phyloP scores from a whole-genome alignment of 257 asterid species.

The Misopates orontium region DNA sequence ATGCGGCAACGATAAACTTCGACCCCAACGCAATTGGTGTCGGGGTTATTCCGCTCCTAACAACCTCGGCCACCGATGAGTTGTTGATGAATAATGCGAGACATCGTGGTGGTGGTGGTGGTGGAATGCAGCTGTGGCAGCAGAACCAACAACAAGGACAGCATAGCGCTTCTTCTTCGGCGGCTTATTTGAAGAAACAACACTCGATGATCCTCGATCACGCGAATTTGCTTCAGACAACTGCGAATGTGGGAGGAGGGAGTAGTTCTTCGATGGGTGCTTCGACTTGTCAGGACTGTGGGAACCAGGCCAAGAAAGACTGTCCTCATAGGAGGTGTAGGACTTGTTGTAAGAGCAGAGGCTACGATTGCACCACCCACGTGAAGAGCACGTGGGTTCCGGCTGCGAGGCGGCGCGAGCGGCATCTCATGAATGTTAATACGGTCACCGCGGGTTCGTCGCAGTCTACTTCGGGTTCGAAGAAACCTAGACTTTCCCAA shows the following conservation, averaged over 20 bases:
- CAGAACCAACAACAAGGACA: constrained; percentile 37
- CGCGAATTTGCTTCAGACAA: background rate
- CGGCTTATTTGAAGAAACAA: constrained; percentile 34
- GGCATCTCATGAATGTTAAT: constrained; percentile 41
- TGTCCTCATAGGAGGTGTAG: constrained; percentile 59
- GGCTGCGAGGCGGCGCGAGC: constrained; percentile 74
- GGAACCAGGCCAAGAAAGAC: constrained; percentile 73
- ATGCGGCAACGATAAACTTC: constrained; percentile 45
- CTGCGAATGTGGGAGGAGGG: too few relatives aligned
- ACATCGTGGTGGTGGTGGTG: constrained; percentile 24
- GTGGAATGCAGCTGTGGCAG: constrained; percentile 55
- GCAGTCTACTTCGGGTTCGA: constrained; percentile 57
- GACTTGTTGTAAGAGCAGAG: constrained; percentile 67
- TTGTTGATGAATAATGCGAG: constrained; percentile 18
- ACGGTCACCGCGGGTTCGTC: constrained; percentile 52
- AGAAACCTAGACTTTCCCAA: constrained; percentile 67
- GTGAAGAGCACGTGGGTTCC: constrained; percentile 77
- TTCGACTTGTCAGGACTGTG: constrained; percentile 65
- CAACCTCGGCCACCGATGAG: constrained; percentile 39
- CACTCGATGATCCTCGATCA: constrained; percentile 28
- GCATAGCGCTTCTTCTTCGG: too few relatives aligned
- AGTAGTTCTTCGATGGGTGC: constrained; percentile 7
- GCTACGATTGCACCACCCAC: constrained; percentile 58
- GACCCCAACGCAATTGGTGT: constrained; percentile 45
- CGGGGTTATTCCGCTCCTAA: constrained; percentile 59